phyloP scores from a whole-genome alignment of 495 filamentous ascomycete species.

The Sphaerosporella brunnea region DNA sequence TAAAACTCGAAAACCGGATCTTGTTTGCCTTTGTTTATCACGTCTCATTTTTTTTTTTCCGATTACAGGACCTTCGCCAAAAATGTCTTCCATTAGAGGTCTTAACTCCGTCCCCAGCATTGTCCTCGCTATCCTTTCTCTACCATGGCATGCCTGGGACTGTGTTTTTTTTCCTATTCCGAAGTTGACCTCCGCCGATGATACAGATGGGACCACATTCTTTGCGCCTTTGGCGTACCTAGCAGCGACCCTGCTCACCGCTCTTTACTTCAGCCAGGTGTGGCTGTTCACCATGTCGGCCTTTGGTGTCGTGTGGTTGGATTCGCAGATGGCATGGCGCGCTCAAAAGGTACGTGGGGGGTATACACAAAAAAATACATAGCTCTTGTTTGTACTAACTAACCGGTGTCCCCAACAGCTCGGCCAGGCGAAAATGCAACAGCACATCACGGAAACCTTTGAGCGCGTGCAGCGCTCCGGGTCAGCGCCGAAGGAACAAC shows the following conservation, averaged over 20 bases:
- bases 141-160: background rate
- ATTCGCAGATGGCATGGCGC: slow-evolving; percentile 5
- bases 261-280: slow-evolving; percentile 1
- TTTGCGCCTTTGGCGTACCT: slow-evolving; percentile 3
- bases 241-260: background rate
- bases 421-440: background rate
- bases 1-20: no score
- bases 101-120: background rate
- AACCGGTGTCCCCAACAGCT: background rate
- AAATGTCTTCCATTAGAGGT: slow-evolving; percentile 2
- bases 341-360: slow-evolving; percentile 2
- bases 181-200: background rate
- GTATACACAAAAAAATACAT: background rate
- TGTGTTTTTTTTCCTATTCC: slow-evolving; percentile 2
- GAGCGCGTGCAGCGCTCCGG: background rate
- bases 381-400: background rate
- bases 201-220: slow-evolving; percentile 1
- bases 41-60: background rate
- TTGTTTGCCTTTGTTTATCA: background rate
- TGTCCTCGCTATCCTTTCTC: background rate
- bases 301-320: slow-evolving; percentile 7
- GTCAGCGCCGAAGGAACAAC: background rate
- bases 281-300: slow-evolving; percentile 5
- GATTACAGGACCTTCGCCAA: background rate
- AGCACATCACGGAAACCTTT: background rate